These are phyloP conservation scores for Trichoderma erinaceum DNA, from an alignment of 495 filamentous ascomycete species.

Conservation along the genomic window DNA sequence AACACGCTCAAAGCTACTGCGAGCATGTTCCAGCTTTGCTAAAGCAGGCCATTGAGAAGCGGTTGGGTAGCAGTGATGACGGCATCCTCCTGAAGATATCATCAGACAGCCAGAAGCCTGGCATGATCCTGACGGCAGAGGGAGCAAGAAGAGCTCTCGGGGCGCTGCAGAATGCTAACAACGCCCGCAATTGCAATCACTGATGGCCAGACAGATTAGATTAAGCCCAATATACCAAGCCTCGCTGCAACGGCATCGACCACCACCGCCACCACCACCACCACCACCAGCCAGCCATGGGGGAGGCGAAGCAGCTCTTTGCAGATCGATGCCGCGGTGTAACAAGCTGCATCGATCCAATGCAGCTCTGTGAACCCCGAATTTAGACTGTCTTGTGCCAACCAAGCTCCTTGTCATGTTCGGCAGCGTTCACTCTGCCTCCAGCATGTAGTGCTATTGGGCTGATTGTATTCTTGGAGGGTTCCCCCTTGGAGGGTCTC, in stretches of 20 bases:
- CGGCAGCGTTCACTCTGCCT: no score
- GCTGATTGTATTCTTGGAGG: not conserved
- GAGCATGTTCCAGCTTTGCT: not conserved
- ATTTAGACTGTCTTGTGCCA: not conserved
- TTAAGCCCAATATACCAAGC: not conserved
- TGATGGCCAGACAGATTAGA: not conserved
- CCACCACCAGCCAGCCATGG: not conserved
- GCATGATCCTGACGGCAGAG: conserved; percentile 2
- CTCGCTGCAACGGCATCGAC: not conserved
- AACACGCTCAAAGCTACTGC: not conserved
- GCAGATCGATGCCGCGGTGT: conserved; percentile 12
- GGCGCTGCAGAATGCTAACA: not conserved
- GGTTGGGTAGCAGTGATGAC: conserved; percentile 5
- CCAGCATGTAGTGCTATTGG: not conserved
- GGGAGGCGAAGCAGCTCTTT: conserved; percentile 6
- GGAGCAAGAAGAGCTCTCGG: not conserved
- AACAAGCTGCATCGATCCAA: not conserved
- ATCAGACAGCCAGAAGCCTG: not conserved
- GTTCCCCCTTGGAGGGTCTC: not conserved
- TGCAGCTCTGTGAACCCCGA: not conserved
- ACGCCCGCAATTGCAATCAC: not conserved
- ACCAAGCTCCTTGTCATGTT: not conserved
- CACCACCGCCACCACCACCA: no score
- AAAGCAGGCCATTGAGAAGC: not conserved
- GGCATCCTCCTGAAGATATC: not conserved